Evolutionary conservation across 2,329 filamentous ascomycete genomes (phyloP).

Genomic region (Polytolypa hystricis): DNA sequence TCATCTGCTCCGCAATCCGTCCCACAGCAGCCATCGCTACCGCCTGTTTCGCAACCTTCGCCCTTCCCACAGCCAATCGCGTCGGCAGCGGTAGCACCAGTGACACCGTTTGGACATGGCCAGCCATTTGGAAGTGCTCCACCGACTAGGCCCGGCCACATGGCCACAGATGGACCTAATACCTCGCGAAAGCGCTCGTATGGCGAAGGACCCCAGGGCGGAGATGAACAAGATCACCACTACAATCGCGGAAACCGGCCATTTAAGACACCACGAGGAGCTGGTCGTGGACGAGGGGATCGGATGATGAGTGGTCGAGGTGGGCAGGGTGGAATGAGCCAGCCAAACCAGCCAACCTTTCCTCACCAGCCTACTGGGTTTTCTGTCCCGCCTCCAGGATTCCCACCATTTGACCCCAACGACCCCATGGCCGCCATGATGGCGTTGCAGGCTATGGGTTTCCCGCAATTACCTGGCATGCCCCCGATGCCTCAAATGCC

Average conservation of each 20-base stretch:
- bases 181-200: conserved; percentile 42
- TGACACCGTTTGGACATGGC: conserved; percentile 14
- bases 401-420: conserved; percentile 43
- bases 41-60: conserved; percentile 10
- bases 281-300: conserved; percentile 21
- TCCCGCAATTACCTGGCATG: conserved; percentile 39
- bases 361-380: conserved; percentile 21
- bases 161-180: conserved; percentile 13
- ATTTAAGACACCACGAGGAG: conserved; percentile 35
- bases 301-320: conserved; percentile 27
- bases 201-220: conserved; percentile 39
- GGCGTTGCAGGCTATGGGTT: conserved; percentile 42
- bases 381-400: conserved; percentile 32
- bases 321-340: conserved; percentile 21
- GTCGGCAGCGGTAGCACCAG: conserved; percentile 12
- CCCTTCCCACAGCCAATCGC: conserved; percentile 11
- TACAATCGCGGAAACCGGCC: conserved; percentile 31
- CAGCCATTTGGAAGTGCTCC: not conserved
- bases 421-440: conserved; percentile 46
- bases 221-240: conserved; percentile 32
- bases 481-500: conserved; percentile 29
- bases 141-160: conserved; percentile 10
- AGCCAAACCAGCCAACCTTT: conserved; percentile 18
- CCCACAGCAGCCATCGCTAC: conserved; percentile 16
- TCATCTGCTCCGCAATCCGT: conserved; percentile 17